phyloP scores from a whole-genome alignment of 495 filamentous ascomycete genomes.

The Parachaetomium inaequale region DNA sequence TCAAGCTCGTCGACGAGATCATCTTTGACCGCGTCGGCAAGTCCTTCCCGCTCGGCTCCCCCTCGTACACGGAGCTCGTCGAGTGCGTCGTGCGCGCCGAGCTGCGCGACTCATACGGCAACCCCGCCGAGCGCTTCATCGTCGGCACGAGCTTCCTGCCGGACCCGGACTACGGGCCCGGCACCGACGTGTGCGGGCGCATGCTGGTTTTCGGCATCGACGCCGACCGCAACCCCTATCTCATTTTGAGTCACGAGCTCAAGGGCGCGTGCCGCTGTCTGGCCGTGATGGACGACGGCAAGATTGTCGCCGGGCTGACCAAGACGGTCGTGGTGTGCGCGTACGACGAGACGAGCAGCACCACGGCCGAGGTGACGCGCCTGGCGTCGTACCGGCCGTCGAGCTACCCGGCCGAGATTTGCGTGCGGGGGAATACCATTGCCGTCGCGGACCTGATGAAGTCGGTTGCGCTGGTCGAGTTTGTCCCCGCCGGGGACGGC shows the following conservation, averaged over 20 bases:
- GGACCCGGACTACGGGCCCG: slow-evolving; percentile 42
- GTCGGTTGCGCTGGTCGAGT: slow-evolving; percentile 73
- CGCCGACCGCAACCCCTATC: slow-evolving; percentile 62
- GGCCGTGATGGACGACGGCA: slow-evolving; percentile 62
- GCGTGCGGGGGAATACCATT: slow-evolving; percentile 65
- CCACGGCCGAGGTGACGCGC: slow-evolving; percentile 56
- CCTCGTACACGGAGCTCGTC: slow-evolving; percentile 68
- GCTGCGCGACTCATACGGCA: slow-evolving; percentile 59
- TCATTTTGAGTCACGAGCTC: slow-evolving; percentile 59
- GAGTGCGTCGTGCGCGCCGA: slow-evolving; percentile 80
- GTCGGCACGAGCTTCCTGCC: slow-evolving; percentile 79
- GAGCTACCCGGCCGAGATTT: slow-evolving; percentile 82
- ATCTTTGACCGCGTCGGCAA: slow-evolving; percentile 46
- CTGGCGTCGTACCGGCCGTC: slow-evolving; percentile 72
- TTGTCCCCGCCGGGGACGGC: slow-evolving; percentile 45
- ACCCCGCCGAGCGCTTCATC: slow-evolving; percentile 73
- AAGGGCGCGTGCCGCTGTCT: slow-evolving; percentile 77
- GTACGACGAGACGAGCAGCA: slow-evolving; percentile 48
- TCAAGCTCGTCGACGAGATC: slow-evolving; percentile 52
- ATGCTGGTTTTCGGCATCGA: slow-evolving; percentile 84
- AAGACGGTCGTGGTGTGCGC: slow-evolving; percentile 75
- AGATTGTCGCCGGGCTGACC: slow-evolving; percentile 77
- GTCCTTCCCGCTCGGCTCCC: slow-evolving; percentile 41
- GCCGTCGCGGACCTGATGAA: slow-evolving; percentile 94
- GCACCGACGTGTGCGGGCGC: slow-evolving; percentile 59